Percentiles rank a stretch among this genome's conserved stretches.
Evolutionary conservation across 164 flowering plant genomes (phyloP).

Genomic region (Liriodendron chinense): DNA sequence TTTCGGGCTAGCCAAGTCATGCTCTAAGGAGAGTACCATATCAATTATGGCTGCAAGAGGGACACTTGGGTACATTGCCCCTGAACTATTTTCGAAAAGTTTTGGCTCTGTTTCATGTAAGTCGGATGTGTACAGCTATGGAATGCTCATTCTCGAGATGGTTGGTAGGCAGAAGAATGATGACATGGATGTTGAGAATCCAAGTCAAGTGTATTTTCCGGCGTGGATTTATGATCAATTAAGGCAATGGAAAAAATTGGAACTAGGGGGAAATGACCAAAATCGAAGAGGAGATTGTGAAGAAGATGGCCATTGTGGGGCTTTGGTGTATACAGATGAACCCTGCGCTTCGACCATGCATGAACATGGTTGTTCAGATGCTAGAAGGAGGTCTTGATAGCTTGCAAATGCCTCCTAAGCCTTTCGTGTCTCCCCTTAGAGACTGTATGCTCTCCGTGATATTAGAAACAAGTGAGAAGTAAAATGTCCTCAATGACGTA

Average conservation of each 20-base stretch:
- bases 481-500: background rate
- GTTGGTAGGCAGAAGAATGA: background rate
- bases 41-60: background rate
- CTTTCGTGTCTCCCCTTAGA: background rate
- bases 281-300: background rate
- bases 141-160: constrained; percentile 5
- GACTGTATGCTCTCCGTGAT: background rate
- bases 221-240: constrained; percentile 2
- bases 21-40: background rate
- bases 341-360: constrained; percentile 10
- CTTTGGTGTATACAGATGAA: constrained; percentile 11
- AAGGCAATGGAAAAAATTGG: background rate
- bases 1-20: constrained; percentile 12
- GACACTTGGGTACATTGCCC: constrained; percentile 12
- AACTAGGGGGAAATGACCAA: background rate
- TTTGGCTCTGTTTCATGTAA: constrained; percentile 7
- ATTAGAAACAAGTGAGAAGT: background rate
- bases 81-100: constrained; percentile 1
- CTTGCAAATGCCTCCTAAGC: constrained; percentile 10
- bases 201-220: constrained; percentile 3
- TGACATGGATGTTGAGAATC: background rate
- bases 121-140: constrained; percentile 10
- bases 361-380: constrained; percentile 14
- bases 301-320: constrained; percentile 7
- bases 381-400: constrained; percentile 4